These are phyloP conservation scores for Sphaerulina populicola DNA, from an alignment of 2,329 filamentous ascomycete species.

Conservation along the genomic window DNA sequence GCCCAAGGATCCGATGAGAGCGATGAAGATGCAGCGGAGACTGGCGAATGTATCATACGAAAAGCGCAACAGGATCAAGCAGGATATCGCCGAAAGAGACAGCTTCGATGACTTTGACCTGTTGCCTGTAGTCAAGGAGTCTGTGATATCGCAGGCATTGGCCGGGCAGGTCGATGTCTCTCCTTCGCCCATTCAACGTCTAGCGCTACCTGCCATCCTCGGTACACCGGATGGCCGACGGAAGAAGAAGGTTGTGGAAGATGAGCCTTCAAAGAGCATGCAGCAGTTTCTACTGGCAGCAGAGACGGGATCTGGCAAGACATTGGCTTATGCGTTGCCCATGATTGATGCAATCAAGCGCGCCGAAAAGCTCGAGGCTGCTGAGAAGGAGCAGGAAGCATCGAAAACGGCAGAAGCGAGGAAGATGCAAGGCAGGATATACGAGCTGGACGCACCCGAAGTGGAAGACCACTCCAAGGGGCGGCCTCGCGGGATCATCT, in stretches of 20 bases:
- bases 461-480: constrained; percentile 61
- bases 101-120: constrained; percentile 75
- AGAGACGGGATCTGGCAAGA: constrained; percentile 96
- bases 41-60: constrained; percentile 70
- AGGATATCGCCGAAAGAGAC: constrained; percentile 55
- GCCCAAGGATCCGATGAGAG: constrained; percentile 56
- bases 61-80: constrained; percentile 54
- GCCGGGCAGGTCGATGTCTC: constrained; percentile 63
- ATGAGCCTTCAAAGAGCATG: constrained; percentile 35
- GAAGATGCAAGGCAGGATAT: constrained; percentile 42
- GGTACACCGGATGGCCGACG: constrained; percentile 44
- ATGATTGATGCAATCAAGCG: constrained; percentile 77
- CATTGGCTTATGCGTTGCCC: constrained; percentile 81
- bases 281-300: constrained; percentile 76
- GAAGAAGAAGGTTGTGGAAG: constrained; percentile 27
- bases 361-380: constrained; percentile 51
- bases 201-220: constrained; percentile 77
- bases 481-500: constrained; percentile 71
- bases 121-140: constrained; percentile 60
- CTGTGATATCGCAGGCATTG: constrained; percentile 65
- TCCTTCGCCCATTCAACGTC: constrained; percentile 80
- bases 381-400: constrained; percentile 31
- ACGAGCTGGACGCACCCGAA: constrained; percentile 48
- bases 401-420: constrained; percentile 21
- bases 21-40: constrained; percentile 86